These are phyloP conservation scores for Luzula sylvatica DNA, from an alignment of 176 grass and related monocot species.

Conservation along the genomic window DNA sequence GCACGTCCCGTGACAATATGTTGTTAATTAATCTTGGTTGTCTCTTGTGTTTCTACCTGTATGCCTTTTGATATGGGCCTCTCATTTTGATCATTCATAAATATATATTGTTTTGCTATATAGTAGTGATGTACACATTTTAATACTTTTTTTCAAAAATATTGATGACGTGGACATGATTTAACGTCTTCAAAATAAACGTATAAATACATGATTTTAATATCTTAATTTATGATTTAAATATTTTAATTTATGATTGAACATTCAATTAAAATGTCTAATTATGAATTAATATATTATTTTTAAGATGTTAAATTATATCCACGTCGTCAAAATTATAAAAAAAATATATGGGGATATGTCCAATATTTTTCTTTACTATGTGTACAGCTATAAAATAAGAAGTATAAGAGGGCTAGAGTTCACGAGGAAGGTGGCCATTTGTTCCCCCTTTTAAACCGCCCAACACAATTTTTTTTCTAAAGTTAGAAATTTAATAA, in stretches of 20 bases:
- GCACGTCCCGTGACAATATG: slow-evolving; percentile 16
- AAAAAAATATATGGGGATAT: background rate
- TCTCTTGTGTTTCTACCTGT: background rate
- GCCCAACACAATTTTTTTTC: background rate
- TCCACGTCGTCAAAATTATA: background rate
- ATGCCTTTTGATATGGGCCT: background rate
- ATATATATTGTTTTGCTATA: background rate
- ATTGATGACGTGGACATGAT: no score
- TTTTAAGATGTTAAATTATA: background rate
- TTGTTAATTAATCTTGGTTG: slow-evolving; percentile 1
- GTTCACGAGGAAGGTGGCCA: slow-evolving; percentile 1
- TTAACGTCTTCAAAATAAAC: background rate
- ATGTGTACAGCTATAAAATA: no score
- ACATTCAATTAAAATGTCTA: no score
- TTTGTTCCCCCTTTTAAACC: background rate
- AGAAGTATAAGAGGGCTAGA: background rate
- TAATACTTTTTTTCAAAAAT: background rate
- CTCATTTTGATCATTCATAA: background rate
- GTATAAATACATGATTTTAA: background rate
- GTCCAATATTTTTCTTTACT: no score
- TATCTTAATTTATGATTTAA: no score
- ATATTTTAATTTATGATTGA: no score
- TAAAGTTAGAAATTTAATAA: no score
- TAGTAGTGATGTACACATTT: background rate
- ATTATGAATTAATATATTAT: background rate